Evolutionary conservation across 2,329 filamentous ascomycete genomes (phyloP).

Genomic region (Cytospora piceicola): DNA sequence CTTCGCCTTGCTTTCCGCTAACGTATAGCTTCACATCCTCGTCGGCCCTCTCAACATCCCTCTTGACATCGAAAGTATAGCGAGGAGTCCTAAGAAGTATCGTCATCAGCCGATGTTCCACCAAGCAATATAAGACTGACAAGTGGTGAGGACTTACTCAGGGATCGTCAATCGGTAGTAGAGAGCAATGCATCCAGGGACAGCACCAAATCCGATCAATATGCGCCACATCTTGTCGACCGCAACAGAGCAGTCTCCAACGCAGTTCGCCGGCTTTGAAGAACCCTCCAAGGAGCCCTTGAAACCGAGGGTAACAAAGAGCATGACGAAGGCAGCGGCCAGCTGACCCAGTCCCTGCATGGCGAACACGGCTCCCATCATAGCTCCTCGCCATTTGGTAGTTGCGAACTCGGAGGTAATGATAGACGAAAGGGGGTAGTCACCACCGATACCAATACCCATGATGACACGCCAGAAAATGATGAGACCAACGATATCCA

Average conservation of each 20-base stretch:
- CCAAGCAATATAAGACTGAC: background rate
- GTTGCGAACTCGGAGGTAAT: slow-evolving; percentile 89
- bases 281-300: slow-evolving; percentile 63
- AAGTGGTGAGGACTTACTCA: slow-evolving; percentile 47
- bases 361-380: slow-evolving; percentile 85
- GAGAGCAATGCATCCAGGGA: slow-evolving; percentile 79
- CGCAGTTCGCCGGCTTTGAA: slow-evolving; percentile 58
- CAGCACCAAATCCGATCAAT: slow-evolving; percentile 78
- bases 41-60: slow-evolving; percentile 73
- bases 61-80: slow-evolving; percentile 82
- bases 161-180: slow-evolving; percentile 82
- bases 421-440: slow-evolving; percentile 81
- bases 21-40: slow-evolving; percentile 78
- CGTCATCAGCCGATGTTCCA: background rate
- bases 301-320: slow-evolving; percentile 75
- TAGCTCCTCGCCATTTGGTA: slow-evolving; percentile 82
- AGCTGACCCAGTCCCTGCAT: slow-evolving; percentile 88
- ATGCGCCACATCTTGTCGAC: slow-evolving; percentile 89
- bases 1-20: slow-evolving; percentile 61
- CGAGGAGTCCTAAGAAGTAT: slow-evolving; percentile 62
- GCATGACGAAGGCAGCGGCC: slow-evolving; percentile 72
- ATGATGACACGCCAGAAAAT: slow-evolving; percentile 84
- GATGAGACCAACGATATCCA: slow-evolving; percentile 67
- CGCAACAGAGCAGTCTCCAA: slow-evolving; percentile 65
- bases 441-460: slow-evolving; percentile 73